Percentiles rank a stretch among this genome's conserved stretches.
Evolutionary conservation across 257 asterid species (phyloP).

Genomic region (Pogostemon cablin): DNA sequence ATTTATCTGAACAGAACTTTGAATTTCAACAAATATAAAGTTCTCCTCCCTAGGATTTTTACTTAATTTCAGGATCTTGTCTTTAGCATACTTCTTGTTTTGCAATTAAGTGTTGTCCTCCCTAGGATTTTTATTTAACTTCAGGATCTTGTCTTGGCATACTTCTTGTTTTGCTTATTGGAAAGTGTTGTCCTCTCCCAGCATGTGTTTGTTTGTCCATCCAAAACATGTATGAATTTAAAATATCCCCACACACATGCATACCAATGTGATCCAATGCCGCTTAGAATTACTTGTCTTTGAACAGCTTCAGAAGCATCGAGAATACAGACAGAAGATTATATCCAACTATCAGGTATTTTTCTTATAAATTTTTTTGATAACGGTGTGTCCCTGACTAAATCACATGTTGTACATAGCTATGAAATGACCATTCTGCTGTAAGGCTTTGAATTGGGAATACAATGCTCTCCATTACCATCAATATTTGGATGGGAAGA

Average conservation of each 20-base stretch:
- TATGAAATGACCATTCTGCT: background rate
- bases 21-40: background rate
- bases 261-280: background rate
- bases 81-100: background rate
- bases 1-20: background rate
- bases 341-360: constrained; percentile 94
- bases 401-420: background rate
- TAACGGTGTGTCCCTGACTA: constrained; percentile 12
- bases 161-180: background rate
- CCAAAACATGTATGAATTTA: background rate
- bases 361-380: constrained; percentile 6
- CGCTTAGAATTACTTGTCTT: constrained; percentile 27
- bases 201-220: background rate
- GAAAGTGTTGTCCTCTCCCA: constrained; percentile 13
- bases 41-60: constrained; percentile 10
- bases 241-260: background rate
- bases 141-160: background rate
- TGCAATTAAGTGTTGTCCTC: too few relatives aligned
- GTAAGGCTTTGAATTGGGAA: background rate
- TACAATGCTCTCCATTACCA: background rate
- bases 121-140: too few relatives aligned
- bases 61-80: constrained; percentile 13
- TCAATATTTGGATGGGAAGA: background rate
- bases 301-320: constrained; percentile 86
- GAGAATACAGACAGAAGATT: constrained; percentile 97